A percentile compares a stretch with the other conserved stretches of the same genome.
Evolutionary conservation across 768 basidiomycete genomes (phyloP).

Genomic region (Leccinellum albellum): DNA sequence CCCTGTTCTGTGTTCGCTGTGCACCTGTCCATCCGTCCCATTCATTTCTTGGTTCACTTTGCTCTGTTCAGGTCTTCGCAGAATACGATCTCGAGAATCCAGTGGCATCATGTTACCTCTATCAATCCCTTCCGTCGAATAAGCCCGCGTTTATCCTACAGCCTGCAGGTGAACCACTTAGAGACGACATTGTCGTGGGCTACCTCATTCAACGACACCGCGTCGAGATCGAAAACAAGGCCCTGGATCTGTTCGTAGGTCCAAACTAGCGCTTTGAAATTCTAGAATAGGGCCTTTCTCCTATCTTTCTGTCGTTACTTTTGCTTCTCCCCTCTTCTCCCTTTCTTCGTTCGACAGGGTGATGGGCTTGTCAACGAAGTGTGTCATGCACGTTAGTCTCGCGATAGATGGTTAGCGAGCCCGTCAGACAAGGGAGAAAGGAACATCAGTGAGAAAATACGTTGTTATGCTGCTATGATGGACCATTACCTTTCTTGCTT

Average conservation of each 20-base stretch:
- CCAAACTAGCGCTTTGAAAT: constrained; percentile 3
- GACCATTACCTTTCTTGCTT: neutral
- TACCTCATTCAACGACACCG: constrained; percentile 29
- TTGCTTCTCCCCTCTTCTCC: neutral
- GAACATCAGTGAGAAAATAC: neutral
- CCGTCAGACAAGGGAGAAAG: neutral
- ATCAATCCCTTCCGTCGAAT: neutral
- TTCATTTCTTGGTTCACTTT: neutral
- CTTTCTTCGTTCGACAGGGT: neutral
- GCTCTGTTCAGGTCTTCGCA: constrained; percentile 18
- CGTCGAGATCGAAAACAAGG: constrained; percentile 19
- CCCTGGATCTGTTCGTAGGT: constrained; percentile 27
- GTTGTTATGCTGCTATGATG: neutral
- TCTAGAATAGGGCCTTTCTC: neutral
- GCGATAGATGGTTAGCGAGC: neutral
- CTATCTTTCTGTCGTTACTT: neutral
- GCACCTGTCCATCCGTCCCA: neutral
- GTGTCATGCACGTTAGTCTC: neutral
- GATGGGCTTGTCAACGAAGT: neutral
- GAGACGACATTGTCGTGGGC: constrained; percentile 29
- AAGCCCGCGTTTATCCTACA: constrained; percentile 24
- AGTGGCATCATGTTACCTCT: constrained; percentile 22
- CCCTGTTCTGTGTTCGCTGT: neutral
- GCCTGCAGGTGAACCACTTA: constrained; percentile 21
- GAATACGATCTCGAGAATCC: constrained; percentile 21